A percentile compares a stretch with the other conserved stretches of the same genome.
phyloP scores from a whole-genome alignment of 2,329 filamentous ascomycete species.

The Epichloe festucae region DNA sequence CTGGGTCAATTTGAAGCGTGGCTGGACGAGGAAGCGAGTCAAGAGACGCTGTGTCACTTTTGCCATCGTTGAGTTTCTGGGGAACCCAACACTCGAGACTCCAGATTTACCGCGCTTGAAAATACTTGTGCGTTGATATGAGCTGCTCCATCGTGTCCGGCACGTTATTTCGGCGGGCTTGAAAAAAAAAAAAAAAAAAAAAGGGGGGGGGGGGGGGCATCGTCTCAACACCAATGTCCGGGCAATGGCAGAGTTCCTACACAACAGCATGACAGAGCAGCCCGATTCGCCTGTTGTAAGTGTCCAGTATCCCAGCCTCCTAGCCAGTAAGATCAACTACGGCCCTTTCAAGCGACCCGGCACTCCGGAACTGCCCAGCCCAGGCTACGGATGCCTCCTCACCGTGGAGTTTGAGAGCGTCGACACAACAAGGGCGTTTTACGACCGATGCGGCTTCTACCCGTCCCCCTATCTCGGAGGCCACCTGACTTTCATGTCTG shows the following conservation, averaged over 20 bases:
- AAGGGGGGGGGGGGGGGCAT: fast-evolving
- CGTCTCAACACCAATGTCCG: constrained; percentile 31
- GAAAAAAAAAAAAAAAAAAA: no score
- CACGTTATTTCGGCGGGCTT: no score
- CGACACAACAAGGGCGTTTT: constrained; percentile 31
- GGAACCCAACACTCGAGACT: constrained; percentile 22
- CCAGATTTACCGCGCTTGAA: constrained; percentile 22
- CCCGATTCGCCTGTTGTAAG: constrained; percentile 22
- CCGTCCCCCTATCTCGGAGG: constrained; percentile 41
- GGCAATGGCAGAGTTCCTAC: constrained; percentile 27
- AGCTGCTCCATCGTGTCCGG: no score
- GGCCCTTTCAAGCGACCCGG: constrained; percentile 23
- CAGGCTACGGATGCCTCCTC: constrained; percentile 41
- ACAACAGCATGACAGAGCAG: constrained; percentile 12
- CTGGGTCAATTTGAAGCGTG: constrained; percentile 27
- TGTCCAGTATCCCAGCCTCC: constrained; percentile 32
- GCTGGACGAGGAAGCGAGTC: constrained; percentile 26
- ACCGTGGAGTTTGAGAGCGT: constrained; percentile 33
- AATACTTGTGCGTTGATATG: constrained; percentile 21
- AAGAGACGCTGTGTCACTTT: constrained; percentile 28
- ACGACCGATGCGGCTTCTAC: constrained; percentile 34
- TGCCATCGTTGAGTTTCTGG: constrained; percentile 33
- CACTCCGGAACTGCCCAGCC: constrained; percentile 30
- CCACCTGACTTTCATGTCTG: constrained; percentile 34
- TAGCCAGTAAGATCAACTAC: constrained; percentile 18